Base-by-base conservation (phyloP, 805 yeast species). In the Peterozyma xylosa region DNA sequence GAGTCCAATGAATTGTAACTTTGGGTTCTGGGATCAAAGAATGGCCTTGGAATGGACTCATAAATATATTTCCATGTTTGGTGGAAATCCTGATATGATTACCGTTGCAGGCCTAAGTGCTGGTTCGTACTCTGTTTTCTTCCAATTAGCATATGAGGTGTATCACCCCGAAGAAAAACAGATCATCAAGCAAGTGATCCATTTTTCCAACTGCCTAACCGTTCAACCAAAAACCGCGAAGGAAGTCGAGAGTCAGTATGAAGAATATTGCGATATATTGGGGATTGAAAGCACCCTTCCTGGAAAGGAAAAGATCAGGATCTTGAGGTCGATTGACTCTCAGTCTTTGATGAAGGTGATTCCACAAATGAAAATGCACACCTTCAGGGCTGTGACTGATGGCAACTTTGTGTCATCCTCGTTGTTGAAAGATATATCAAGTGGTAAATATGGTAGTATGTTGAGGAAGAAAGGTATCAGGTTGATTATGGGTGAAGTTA, bases 21-120 rank as follows among this genome's bases (percentile, higher is more conserved):
- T 63, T 39, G 74, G 74, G 7, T 59, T 72, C 41, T 67, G 68
- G 66, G 80, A 75, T 53, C 80, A 74, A 53, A 56, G 68, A 42
- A 45, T 59, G 35, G 78, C 73, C 1, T 51, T 73, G 6, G 66
- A 67, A 50, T 75, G 80, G 80, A 66, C 66, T 3, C 58, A 62
- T 38, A 51, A 59, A 43, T 57, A 70, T 52, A 73, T 75, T 45
- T 45, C 47, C 21, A 53, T 64, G 40, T 71, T 74, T 53, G 78
- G 78, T 17, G 79, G 79, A 32, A 68, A 74, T 51, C 57, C 68
- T 0, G 57, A 57, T 11, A 55, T 57, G 36, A 60, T 75, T 33
- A 65, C 78, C 0, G 56, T 72, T 33, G 64, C 68, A 32, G 80
- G 80, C 7, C 59, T 72, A 36, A 63, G 71, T 34, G 75, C 79